Evolutionary conservation across 164 flowering plant species (phyloP).

Genomic region (Liriodendron chinense): DNA sequence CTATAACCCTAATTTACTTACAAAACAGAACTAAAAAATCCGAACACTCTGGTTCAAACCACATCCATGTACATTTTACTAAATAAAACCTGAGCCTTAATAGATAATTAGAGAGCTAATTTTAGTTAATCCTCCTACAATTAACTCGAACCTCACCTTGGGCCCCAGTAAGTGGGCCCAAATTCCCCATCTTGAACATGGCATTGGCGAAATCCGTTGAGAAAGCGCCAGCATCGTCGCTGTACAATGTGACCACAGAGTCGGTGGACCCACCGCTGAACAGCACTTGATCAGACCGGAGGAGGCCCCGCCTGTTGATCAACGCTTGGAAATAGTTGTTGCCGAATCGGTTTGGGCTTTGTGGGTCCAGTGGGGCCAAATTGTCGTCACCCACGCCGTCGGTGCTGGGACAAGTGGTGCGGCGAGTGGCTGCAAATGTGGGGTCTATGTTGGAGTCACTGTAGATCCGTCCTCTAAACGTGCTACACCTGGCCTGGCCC

Average conservation of each 20-base stretch:
- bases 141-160: background rate
- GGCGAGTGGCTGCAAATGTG: background rate
- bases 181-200: background rate
- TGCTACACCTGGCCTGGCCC: background rate
- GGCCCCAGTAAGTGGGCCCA: background rate
- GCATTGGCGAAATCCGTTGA: background rate
- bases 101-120: background rate
- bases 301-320: background rate
- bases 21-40: too few relatives aligned
- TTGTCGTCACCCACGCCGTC: background rate
- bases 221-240: background rate
- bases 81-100: background rate
- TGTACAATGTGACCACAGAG: background rate
- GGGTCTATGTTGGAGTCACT: background rate
- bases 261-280: background rate
- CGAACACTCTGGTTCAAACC: too few relatives aligned
- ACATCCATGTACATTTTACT: background rate
- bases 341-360: background rate
- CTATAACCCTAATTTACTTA: too few relatives aligned
- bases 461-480: background rate
- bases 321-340: background rate
- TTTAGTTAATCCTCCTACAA: background rate
- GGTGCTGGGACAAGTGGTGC: background rate
- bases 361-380: background rate
- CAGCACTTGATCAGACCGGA: background rate